Conservation (phyloP, 495 filamentous ascomycete genomes). For the Tetracladium marchalianum region DNA sequence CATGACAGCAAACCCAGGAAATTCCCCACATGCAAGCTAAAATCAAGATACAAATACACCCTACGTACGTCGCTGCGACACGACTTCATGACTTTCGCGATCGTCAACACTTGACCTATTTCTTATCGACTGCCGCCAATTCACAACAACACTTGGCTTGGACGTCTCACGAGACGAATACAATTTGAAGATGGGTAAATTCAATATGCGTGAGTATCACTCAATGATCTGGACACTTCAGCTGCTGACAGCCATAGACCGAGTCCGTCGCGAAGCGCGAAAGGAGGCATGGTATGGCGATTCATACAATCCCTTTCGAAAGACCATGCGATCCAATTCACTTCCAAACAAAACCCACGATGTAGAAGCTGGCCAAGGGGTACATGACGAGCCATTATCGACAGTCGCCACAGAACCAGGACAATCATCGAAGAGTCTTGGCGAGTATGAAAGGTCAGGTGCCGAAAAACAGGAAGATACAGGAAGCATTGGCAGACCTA, state of each 20-base stretch:
- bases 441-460: slow-evolving; percentile 2
- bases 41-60: no score
- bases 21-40: no score
- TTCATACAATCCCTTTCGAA: slow-evolving; percentile 16
- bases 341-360: slow-evolving; percentile 3
- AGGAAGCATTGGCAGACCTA: not conserved
- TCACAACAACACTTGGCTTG: no score
- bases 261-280: slow-evolving; percentile 8
- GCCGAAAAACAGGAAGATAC: not conserved
- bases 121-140: no score
- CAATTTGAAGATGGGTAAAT: no score
- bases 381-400: slow-evolving; percentile 4
- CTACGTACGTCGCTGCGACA: no score
- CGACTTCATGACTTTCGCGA: no score
- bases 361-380: slow-evolving; percentile 5
- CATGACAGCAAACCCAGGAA: no score
- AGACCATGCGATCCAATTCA: slow-evolving; percentile 11
- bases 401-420: slow-evolving; percentile 4
- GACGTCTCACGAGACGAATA: no score
- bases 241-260: not conserved
- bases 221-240: no score
- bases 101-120: no score
- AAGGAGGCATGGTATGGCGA: slow-evolving; percentile 20
- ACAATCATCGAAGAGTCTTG: not conserved
- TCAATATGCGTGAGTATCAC: no score